phyloP scores from a whole-genome alignment of 202 grass and related monocot species.

The Setaria viridis region DNA sequence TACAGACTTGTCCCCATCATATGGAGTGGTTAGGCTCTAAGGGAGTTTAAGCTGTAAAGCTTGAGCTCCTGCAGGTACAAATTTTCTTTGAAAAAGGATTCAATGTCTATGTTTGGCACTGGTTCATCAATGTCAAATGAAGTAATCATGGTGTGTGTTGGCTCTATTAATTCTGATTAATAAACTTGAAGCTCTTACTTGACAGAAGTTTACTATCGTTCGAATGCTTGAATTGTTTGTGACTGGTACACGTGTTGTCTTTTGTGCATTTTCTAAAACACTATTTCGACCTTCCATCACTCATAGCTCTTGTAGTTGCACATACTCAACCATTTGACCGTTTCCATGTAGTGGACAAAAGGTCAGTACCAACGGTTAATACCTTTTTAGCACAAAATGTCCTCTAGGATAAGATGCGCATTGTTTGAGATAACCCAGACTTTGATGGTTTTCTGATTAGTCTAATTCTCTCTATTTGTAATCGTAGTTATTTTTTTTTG shows the following conservation, averaged over 20 bases:
- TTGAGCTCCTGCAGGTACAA: not conserved
- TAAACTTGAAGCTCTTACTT: not conserved
- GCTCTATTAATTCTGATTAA: not conserved
- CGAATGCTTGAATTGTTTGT: not conserved
- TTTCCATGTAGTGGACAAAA: constrained; percentile 1
- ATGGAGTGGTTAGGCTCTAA: not conserved
- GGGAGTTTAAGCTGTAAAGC: not conserved
- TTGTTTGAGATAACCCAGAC: not conserved
- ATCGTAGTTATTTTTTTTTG: constrained; percentile 21
- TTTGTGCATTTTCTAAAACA: not conserved
- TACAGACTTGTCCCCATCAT: not conserved
- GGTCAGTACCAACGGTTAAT: no score
- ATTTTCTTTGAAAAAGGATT: not conserved
- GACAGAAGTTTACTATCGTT: not conserved
- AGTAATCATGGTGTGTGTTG: constrained; percentile 5
- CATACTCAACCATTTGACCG: not conserved
- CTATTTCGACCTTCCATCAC: not conserved
- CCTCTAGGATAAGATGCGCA: not conserved
- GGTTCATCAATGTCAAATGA: not conserved
- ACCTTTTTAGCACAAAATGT: not conserved
- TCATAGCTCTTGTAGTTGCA: not conserved
- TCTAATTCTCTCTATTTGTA: not conserved
- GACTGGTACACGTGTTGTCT: not conserved
- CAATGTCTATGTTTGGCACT: not conserved
- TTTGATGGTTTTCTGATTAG: not conserved